These are phyloP conservation scores for Pseudocercospora macadamiae DNA, from an alignment of 2,329 filamentous ascomycete genomes.

Conservation along the genomic window DNA sequence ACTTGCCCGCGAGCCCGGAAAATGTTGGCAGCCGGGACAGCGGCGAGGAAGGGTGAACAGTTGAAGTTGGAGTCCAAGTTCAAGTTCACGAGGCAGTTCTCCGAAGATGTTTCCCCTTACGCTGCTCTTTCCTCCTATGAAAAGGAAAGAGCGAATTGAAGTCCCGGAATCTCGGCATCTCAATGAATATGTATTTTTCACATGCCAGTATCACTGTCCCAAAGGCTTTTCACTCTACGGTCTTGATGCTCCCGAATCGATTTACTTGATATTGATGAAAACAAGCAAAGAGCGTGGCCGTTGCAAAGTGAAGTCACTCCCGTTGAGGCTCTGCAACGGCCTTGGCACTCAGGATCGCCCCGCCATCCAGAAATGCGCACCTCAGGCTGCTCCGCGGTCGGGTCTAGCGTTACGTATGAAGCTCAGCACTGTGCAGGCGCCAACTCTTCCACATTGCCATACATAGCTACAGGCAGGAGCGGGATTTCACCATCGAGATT, in stretches of 20 bases:
- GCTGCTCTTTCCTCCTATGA: constrained; percentile 12
- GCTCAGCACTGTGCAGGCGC: constrained; percentile 13
- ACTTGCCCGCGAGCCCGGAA: background rate
- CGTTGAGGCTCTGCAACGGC: constrained; percentile 13
- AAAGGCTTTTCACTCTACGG: background rate
- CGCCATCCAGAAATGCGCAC: constrained; percentile 19
- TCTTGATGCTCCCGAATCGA: too few relatives aligned
- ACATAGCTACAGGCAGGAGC: background rate
- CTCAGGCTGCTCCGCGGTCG: too few relatives aligned
- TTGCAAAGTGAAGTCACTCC: background rate
- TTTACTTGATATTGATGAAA: background rate
- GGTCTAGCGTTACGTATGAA: constrained; percentile 22
- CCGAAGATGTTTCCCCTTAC: constrained; percentile 2
- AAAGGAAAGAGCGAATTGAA: constrained; percentile 14
- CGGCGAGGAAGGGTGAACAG: background rate
- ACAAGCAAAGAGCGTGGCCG: background rate
- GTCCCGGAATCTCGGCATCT: background rate
- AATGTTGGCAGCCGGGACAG: background rate
- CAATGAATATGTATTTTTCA: background rate
- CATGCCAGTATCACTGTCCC: background rate
- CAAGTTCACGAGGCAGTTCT: background rate
- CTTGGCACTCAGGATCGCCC: constrained; percentile 18
- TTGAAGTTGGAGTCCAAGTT: background rate
- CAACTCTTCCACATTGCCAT: background rate
- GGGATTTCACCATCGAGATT: background rate